Evolutionary conservation across 1,139 yeast genomes (phyloP).

Genomic region (Blastobotrys arbuscula): DNA sequence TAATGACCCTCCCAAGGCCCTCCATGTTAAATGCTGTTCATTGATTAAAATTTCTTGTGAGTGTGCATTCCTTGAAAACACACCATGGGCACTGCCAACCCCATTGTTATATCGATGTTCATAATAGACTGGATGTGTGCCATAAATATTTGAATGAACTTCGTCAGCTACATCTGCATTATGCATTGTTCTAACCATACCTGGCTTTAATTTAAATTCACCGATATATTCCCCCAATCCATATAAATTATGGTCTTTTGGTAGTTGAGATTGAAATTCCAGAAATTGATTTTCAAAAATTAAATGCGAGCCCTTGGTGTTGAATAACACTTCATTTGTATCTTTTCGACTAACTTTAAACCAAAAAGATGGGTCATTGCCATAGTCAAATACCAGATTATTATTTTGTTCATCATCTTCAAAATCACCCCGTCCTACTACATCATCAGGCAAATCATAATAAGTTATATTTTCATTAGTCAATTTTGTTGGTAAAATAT

Average conservation of each 20-base stretch:
- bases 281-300: constrained; percentile 36
- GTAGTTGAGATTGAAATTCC: constrained; percentile 33
- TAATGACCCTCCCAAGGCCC: constrained; percentile 26
- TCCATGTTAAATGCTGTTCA: constrained; percentile 26
- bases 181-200: constrained; percentile 23
- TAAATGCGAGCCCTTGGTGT: constrained; percentile 33
- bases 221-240: constrained; percentile 37
- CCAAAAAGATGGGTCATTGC: constrained; percentile 27
- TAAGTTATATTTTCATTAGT: constrained; percentile 25
- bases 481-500: constrained; percentile 29
- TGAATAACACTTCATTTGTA: constrained; percentile 30
- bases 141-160: constrained; percentile 22
- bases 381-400: constrained; percentile 28
- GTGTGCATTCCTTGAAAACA: constrained; percentile 23
- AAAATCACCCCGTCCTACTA: constrained; percentile 27
- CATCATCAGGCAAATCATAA: constrained; percentile 29
- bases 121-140: constrained; percentile 32
- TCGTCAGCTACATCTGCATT: constrained; percentile 21
- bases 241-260: constrained; percentile 30
- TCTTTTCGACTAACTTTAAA: constrained; percentile 31
- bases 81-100: constrained; percentile 19
- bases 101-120: constrained; percentile 22
- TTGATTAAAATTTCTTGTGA: constrained; percentile 25
- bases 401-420: constrained; percentile 15
- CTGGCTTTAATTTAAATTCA: constrained; percentile 32